phyloP scores from a whole-genome alignment of 1,284 basidiomycete genomes.

The Stereum hirsutum region DNA sequence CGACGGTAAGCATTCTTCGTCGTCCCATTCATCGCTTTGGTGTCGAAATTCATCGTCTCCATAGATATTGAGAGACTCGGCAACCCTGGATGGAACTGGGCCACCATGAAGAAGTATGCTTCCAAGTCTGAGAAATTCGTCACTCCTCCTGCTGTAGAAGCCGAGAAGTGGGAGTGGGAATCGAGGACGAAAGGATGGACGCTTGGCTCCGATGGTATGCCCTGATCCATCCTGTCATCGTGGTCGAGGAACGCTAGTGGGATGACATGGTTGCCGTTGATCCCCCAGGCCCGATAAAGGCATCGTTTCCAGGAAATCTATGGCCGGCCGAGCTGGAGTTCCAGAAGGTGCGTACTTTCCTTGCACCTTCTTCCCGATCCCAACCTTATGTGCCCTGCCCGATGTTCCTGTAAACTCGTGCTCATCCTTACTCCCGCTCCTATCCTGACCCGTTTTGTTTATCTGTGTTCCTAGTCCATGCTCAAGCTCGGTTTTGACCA shows the following conservation, averaged over 20 bases:
- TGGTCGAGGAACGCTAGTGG: not conserved
- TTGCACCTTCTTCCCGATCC: not conserved
- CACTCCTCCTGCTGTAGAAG: not conserved
- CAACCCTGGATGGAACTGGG: slow-evolving; percentile 34
- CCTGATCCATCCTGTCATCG: not conserved
- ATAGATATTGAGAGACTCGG: slow-evolving; percentile 23
- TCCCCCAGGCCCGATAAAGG: slow-evolving; percentile 1
- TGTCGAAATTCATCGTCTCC: not conserved
- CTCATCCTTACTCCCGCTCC: too few relatives aligned
- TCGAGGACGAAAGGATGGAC: not conserved
- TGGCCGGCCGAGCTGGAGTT: slow-evolving; percentile 1
- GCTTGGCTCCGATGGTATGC: not conserved
- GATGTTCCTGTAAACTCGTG: too few relatives aligned
- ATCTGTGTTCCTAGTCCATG: not conserved
- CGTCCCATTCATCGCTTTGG: not conserved
- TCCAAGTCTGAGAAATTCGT: slow-evolving; percentile 22
- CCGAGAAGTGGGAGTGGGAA: too few relatives aligned
- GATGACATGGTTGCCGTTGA: not conserved
- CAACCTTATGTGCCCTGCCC: too few relatives aligned
- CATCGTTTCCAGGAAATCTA: slow-evolving; percentile 4
- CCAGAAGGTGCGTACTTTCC: slow-evolving; percentile 2
- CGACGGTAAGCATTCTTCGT: too few relatives aligned
- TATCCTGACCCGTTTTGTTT: too few relatives aligned
- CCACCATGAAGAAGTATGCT: slow-evolving; percentile 24
- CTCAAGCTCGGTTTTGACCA: not conserved